A percentile compares a stretch with the other conserved stretches of the same genome.
Conservation (phyloP, 2,329 filamentous ascomycete species). For the Colletotrichum tropicicola region DNA sequence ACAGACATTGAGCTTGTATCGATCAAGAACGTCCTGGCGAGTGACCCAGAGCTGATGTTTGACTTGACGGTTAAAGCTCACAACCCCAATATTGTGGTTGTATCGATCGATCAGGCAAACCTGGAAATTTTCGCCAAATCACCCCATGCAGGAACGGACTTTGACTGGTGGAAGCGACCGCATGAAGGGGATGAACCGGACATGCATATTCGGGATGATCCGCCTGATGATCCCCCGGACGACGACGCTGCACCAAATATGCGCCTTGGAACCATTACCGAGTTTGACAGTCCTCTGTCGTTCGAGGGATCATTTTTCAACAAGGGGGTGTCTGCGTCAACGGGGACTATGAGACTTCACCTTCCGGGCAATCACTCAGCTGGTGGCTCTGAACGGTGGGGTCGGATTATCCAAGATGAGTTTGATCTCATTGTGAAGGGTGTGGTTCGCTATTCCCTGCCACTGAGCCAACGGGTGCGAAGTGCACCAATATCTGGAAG, state of each 20-base stretch:
- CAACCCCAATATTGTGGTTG: slow-evolving; percentile 92
- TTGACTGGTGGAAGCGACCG: slow-evolving; percentile 65
- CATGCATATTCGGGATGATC: slow-evolving; percentile 42
- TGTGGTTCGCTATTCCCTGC: slow-evolving; percentile 82
- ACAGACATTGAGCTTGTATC: slow-evolving; percentile 79
- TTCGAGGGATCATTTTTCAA: slow-evolving; percentile 93
- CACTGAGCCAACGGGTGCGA: slow-evolving; percentile 67
- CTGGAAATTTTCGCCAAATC: slow-evolving; percentile 96
- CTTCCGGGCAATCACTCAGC: slow-evolving; percentile 91
- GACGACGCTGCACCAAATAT: slow-evolving; percentile 81
- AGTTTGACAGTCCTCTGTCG: slow-evolving; percentile 86
- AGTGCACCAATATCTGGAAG: slow-evolving; percentile 69
- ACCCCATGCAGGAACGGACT: slow-evolving; percentile 80
- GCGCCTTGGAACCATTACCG: slow-evolving; percentile 87
- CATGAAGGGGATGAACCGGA: slow-evolving; percentile 33
- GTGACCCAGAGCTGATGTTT: slow-evolving; percentile 94
- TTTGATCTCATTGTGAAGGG: slow-evolving; percentile 95
- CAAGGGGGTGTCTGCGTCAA: slow-evolving; percentile 74
- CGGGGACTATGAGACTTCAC: slow-evolving; percentile 83
- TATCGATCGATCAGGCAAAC: slow-evolving; percentile 87
- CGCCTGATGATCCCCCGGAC: slow-evolving; percentile 65
- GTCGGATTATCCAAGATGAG: slow-evolving; percentile 86
- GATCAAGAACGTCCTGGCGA: slow-evolving; percentile 90
- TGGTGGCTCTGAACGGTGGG: slow-evolving; percentile 87
- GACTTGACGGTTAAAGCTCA: slow-evolving; percentile 88